Base-by-base conservation (phyloP, 2,329 filamentous ascomycete species). In the Allantophomopsis cytisporea region DNA sequence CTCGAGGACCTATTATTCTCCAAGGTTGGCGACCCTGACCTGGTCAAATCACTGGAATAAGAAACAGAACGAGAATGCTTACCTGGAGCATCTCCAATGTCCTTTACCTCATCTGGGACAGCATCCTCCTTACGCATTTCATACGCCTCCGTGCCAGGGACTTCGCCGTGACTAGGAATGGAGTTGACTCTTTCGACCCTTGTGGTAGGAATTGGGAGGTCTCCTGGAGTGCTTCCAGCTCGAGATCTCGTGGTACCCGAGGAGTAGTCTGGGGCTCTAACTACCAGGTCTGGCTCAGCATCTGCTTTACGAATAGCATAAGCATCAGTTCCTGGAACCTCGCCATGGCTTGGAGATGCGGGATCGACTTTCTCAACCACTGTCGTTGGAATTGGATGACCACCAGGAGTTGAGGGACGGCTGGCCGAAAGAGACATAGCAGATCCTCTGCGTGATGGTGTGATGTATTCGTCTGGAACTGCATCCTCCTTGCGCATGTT, bases 251-350 rank as follows among this genome's bases (percentile, higher is more conserved):
- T 32, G 13, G 31, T 49, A 31, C 42, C 48, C 21, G 42, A 39
- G 14, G 51, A 47, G 8, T 28, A 12, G 7, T 28, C 23, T 6
- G 31, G 31, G 7, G 31, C 31, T 41, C 45, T 42, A 36, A 74
- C 66, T 47, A 78, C 73, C 55, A 79, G 66, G 49, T 80, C 75
- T 16, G 75, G 73, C 34, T 65, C 61, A 13, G 74, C 73, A 55
- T 80, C 75, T 36, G 64, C 65, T 42, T 66, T 64, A 45, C 72
- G 65, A 53, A 67, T 62, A 34, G 66, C 56, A 50, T 76, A 70
- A 4, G 73, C 71, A 41, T 68, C 61, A 3, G 74, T 78, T 23
- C 72, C 72, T 1, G 73, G 73, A 32, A 78, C 68, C 56, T 79
- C 72, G 43, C 73, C 75, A 46, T 77, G 66, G 33, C 71, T 68